Base-by-base conservation (phyloP, 2,329 filamentous ascomycete species). In the Parastagonospora avenae region DNA sequence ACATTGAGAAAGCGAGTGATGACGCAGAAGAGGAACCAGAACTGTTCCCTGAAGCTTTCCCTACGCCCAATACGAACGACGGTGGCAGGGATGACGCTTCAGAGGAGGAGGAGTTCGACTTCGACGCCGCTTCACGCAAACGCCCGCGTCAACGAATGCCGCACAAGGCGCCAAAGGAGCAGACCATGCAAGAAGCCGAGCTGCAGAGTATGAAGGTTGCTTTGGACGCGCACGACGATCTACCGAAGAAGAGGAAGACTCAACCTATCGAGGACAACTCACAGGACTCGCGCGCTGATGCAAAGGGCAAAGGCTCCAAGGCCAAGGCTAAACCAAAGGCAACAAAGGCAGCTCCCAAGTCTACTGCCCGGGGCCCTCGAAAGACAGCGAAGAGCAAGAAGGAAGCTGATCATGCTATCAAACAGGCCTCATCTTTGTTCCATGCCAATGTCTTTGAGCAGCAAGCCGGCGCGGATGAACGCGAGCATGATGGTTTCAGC, bases 361-460 rank as follows among this genome's bases (percentile, higher is more conserved):
- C 19, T 24, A 5, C 19, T 24, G 19, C 19, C 19, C 19, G 19
- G 19, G 19, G 19, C 19, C 19, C 19, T 24, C 19, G 19, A 24
- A 24, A 31, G 36, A 9, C 59, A 59, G 4, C 52, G 52, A 11
- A 44, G 51, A 11, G 54, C 33, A 1, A 68, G 68, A 44, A 42
- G 55, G 7, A 65, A 62, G 42, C 52, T 46, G 48, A 65, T 4
- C 35, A 55, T 6, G 64, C 62, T 28, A 35, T 56, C 12, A 54
- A 55, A 12, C 60, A 67, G 39, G 55, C 59, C 0, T 43, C 43
- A 3, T 68, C 67, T 1, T 52, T 75, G 1, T 57, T 74, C 42
- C 60, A 54, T 2, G 35, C 64, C 4, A 55, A 76, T 39, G 64
- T 75, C 19, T 72, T 75, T 33, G 24, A 45, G 1, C 67, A 73